Conservation (phyloP, 192 early-diverging fungal genomes). For the Glomus cerebriforme region DNA sequence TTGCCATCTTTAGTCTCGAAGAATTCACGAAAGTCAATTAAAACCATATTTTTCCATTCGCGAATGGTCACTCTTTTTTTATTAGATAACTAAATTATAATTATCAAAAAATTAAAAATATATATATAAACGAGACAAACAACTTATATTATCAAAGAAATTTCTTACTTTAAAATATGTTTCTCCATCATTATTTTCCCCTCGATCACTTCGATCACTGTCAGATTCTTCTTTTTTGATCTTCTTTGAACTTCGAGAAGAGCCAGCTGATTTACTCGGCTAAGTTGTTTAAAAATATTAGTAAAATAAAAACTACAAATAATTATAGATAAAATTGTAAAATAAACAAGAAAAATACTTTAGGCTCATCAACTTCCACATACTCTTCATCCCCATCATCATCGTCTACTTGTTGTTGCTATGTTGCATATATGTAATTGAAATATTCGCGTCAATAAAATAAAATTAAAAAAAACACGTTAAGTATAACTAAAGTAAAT, state of each 20-base stretch:
- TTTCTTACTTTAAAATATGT: slow-evolving; percentile 22
- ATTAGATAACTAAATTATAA: background rate
- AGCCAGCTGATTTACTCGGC: background rate
- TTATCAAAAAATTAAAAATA: background rate
- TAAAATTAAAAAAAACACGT: background rate
- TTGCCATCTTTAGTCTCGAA: background rate
- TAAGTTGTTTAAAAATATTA: background rate
- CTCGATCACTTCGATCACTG: background rate
- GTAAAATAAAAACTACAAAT: background rate
- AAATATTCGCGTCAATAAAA: background rate
- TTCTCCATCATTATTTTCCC: slow-evolving; percentile 6
- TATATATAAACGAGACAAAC: background rate
- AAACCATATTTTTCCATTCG: slow-evolving; percentile 20
- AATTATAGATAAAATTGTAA: background rate
- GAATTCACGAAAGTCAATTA: slow-evolving; percentile 20
- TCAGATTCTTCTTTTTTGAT: background rate
- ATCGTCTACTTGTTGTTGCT: background rate
- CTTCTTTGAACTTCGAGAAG: slow-evolving; percentile 4
- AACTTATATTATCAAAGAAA: background rate
- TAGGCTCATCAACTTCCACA: background rate
- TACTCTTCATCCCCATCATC: background rate
- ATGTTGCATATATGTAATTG: background rate
- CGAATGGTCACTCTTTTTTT: slow-evolving; percentile 16
- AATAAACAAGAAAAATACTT: background rate
- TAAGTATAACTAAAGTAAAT: background rate